A percentile compares a stretch with the other conserved stretches of the same genome.
Evolutionary conservation across 176 grass and related monocot species (phyloP).

Genomic region (bread wheat (Triticum aestivum)): IWGSC_CS_RefSeq_v2.1 NC_057794.1:323024389-323024888

Average conservation of each 20-base stretch:
- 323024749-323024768: constrained; percentile 13
- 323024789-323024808: constrained; percentile 61
- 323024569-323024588: neutral
- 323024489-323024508: no score
- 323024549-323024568: neutral
- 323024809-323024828: constrained; percentile 81
- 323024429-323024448: no score
- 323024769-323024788: constrained; percentile 53
- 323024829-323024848: constrained; percentile 83
- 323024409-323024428: no score
- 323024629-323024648: constrained; percentile 28
- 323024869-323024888: constrained; percentile 41
- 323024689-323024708: constrained; percentile 37
- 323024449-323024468: no score
- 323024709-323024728: constrained; percentile 48
- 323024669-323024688: neutral
- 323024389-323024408: no score
- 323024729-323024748: constrained; percentile 26
- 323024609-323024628: constrained; percentile 17
- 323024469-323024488: no score
- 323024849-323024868: constrained; percentile 52
- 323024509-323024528: neutral
- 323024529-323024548: neutral
- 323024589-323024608: neutral
- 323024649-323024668: constrained; percentile 36